Conservation (phyloP, 805 yeast species). For the Metschnikowia dekortorum region DNA sequence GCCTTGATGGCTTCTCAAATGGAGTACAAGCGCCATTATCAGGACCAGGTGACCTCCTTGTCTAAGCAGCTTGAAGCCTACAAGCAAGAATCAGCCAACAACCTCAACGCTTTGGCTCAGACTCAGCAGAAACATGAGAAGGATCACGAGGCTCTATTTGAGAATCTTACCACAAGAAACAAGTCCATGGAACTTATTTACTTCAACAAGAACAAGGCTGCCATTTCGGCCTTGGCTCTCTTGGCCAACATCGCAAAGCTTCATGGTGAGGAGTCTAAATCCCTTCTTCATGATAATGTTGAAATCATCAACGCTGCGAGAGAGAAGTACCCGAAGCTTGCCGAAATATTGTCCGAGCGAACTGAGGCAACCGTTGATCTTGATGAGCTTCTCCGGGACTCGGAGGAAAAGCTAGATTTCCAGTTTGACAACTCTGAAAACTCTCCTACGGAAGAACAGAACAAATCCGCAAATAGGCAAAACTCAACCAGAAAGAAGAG, state of each 20-base stretch:
- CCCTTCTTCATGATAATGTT: constrained; percentile 44
- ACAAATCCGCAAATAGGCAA: constrained; percentile 5
- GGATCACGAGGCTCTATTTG: constrained; percentile 46
- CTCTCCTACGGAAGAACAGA: neutral
- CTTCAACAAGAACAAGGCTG: constrained; percentile 41
- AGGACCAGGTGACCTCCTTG: constrained; percentile 38
- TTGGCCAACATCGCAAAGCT: constrained; percentile 42
- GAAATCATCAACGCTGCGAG: constrained; percentile 38
- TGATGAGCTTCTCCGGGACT: constrained; percentile 30
- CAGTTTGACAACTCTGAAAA: constrained; percentile 3
- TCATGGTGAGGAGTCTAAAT: constrained; percentile 47
- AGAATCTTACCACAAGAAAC: constrained; percentile 44
- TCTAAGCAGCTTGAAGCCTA: constrained; percentile 33
- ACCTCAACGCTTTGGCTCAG: constrained; percentile 31
- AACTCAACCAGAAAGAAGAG: constrained; percentile 4
- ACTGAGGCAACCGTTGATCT: constrained; percentile 29
- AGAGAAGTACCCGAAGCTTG: constrained; percentile 34
- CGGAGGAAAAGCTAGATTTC: constrained; percentile 27
- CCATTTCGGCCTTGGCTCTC: constrained; percentile 39
- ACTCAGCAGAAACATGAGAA: constrained; percentile 43
- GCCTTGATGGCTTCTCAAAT: constrained; percentile 48
- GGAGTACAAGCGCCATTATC: constrained; percentile 49
- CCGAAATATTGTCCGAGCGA: constrained; percentile 24
- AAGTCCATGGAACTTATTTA: constrained; percentile 48
- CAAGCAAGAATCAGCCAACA: constrained; percentile 31